These are phyloP conservation scores for Suhomyces coccinellae DNA, from an alignment of 1,139 yeast genomes.

Conservation along the genomic window DNA sequence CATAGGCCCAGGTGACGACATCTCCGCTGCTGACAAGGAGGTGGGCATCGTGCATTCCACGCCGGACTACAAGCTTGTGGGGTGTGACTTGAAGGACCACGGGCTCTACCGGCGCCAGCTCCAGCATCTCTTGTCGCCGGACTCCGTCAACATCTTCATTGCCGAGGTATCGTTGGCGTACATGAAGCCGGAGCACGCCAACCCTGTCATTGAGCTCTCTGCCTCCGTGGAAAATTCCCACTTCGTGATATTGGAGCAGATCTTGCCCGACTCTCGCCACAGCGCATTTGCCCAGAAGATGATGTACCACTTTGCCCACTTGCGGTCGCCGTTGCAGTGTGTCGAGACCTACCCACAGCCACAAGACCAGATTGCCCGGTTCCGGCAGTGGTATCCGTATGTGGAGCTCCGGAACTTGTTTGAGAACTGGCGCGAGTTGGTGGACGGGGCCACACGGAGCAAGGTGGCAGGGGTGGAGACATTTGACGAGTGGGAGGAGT, in stretches of 20 bases:
- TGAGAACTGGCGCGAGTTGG: constrained; percentile 55
- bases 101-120: constrained; percentile 42
- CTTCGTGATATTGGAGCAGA: constrained; percentile 69
- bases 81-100: constrained; percentile 66
- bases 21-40: neutral
- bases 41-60: constrained; percentile 42
- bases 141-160: constrained; percentile 55
- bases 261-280: constrained; percentile 59
- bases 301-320: constrained; percentile 68
- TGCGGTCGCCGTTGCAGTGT: constrained; percentile 71
- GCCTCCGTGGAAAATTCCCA: constrained; percentile 50
- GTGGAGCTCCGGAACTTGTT: constrained; percentile 58
- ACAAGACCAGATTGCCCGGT: constrained; percentile 51
- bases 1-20: constrained; percentile 35
- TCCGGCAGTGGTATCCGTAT: constrained; percentile 40
- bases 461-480: constrained; percentile 56
- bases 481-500: constrained; percentile 87
- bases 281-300: constrained; percentile 76
- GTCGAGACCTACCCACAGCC: constrained; percentile 59
- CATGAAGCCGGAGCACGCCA: constrained; percentile 71
- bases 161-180: constrained; percentile 86
- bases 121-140: constrained; percentile 21
- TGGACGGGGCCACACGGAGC: constrained; percentile 40
- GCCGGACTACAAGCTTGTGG: constrained; percentile 56
- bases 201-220: constrained; percentile 56